Base-by-base conservation (phyloP, 352 stramenopile species). In the Hyaloperonospora brassicae region DNA sequence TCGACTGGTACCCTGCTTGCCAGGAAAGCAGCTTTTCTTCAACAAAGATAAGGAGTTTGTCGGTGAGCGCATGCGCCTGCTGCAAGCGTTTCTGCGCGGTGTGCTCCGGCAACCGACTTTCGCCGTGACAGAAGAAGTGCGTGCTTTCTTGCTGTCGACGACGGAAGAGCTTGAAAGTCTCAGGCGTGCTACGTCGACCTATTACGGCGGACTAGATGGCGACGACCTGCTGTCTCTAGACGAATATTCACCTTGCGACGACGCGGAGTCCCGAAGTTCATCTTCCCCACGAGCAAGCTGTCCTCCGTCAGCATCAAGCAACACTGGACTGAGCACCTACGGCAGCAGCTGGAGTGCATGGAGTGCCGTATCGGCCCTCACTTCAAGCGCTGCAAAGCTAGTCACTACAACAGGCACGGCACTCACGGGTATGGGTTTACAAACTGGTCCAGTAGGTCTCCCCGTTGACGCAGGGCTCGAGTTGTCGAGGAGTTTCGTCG, bases 21-120 rank as follows among this genome's bases (percentile, higher is more conserved):
- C 82, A 0, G 79, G 67, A 5, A 93, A 93, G 46, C 79, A 89
- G 36, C 44, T 90, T 13, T 86, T 90, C 30, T 84, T 90, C 55
- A 90, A 90, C 68, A 87, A 87, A 39, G 76, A 87, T 51, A 86
- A 83, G 50, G 82, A 93, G 54, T 93, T 93, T 75, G 82, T 93
- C 12, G 76, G 74, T 12, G 79, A 90, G 55, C 76, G 82, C n/a
- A 93, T 93, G 79, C 74, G 77, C 0, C 55, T 80, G 34, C 56
- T 93, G 41, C 79, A 93, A 63, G 82, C 82, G 7, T 93, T 93
- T 61, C 39, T 93, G 31, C 75, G 82, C 4, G 67, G 86, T 61
- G 75, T 93, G 21, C 52, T 93, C 22, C 76, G 82, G 8, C 76
- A 84, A 13, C 74, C 82, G 5, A 59, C 73, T 50, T 69, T 93